These are phyloP conservation scores for Sutorius eximius DNA, from an alignment of 1,284 basidiomycete genomes.

Conservation along the genomic window DNA sequence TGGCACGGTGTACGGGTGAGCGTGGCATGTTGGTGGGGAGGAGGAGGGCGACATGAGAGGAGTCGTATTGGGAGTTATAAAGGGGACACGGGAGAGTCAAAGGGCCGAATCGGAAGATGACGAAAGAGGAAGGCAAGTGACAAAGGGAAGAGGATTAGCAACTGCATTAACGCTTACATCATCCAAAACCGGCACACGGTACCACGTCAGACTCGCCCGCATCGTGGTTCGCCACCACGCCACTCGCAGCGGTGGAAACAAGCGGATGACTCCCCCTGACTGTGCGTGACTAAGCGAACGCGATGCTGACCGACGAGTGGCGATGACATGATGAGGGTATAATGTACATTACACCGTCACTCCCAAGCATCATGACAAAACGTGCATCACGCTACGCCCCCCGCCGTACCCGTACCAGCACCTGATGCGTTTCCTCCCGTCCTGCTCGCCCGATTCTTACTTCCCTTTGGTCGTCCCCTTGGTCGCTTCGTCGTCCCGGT, in stretches of 20 bases:
- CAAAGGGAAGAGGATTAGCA: constrained; percentile 32
- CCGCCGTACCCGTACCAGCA: constrained; percentile 1
- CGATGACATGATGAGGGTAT: too few species aligned
- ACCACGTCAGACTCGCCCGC: background rate
- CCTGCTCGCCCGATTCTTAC: constrained; percentile 31
- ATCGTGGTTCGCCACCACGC: background rate
- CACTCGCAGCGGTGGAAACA: too few species aligned
- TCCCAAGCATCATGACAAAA: constrained; percentile 6
- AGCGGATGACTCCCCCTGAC: constrained; percentile 12
- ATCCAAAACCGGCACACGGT: constrained; percentile 7
- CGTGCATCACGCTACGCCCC: constrained; percentile 8
- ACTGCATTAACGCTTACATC: constrained; percentile 13
- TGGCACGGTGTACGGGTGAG: constrained; percentile 55
- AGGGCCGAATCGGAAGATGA: constrained; percentile 36
- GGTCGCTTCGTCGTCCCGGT: constrained; percentile 42
- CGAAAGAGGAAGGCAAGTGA: constrained; percentile 26
- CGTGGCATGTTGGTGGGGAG: constrained; percentile 15
- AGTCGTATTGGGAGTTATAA: constrained; percentile 27
- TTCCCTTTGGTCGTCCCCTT: constrained; percentile 49
- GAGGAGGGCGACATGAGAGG: constrained; percentile 4
- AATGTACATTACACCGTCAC: background rate
- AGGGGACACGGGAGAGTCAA: constrained; percentile 25
- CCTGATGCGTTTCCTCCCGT: constrained; percentile 17
- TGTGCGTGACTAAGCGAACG: constrained; percentile 11
- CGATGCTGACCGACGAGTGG: constrained; percentile 5